Evolutionary conservation across 73 alveolate genomes (phyloP).

Genomic region (Paramecium caudatum): DNA sequence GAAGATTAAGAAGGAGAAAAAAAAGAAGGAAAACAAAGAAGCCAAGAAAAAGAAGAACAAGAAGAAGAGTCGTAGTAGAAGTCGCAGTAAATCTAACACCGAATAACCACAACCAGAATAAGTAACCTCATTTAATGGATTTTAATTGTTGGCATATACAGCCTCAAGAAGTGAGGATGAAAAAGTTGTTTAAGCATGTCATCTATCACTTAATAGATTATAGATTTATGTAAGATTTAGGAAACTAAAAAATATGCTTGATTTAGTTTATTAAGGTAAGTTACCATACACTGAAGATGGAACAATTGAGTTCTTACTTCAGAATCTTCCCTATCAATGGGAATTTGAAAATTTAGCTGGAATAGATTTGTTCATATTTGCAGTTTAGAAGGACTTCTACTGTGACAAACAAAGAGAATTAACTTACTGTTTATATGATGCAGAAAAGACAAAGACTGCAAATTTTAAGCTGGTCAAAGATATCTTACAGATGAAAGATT

Average conservation of each 20-base stretch:
- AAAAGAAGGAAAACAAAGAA: constrained; percentile 56
- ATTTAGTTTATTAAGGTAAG: constrained; percentile 34
- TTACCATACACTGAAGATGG: constrained; percentile 22
- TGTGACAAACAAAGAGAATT: constrained; percentile 61
- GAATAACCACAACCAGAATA: not conserved
- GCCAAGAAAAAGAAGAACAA: constrained; percentile 56
- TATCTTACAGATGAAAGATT: constrained; percentile 1
- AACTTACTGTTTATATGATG: constrained; percentile 64
- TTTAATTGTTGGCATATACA: constrained; percentile 32
- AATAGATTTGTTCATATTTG: constrained; percentile 26
- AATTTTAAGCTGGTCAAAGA: constrained; percentile 57
- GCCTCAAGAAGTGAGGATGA: constrained; percentile 48
- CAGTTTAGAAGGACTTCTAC: constrained; percentile 46
- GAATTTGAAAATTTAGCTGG: constrained; percentile 35
- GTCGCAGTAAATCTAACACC: not conserved
- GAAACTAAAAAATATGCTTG: constrained; percentile 35
- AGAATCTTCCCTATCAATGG: constrained; percentile 31
- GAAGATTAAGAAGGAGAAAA: constrained; percentile 25
- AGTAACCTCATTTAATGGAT: constrained; percentile 36
- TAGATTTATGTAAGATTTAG: constrained; percentile 43
- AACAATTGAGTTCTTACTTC: constrained; percentile 8
- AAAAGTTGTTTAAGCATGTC: constrained; percentile 54
- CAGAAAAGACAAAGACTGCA: constrained; percentile 54
- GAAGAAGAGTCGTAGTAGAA: constrained; percentile 17
- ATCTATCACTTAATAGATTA: constrained; percentile 46